phyloP scores from a whole-genome alignment of 2,329 filamentous ascomycete species.

The Raffaelea deltoideospora region DNA sequence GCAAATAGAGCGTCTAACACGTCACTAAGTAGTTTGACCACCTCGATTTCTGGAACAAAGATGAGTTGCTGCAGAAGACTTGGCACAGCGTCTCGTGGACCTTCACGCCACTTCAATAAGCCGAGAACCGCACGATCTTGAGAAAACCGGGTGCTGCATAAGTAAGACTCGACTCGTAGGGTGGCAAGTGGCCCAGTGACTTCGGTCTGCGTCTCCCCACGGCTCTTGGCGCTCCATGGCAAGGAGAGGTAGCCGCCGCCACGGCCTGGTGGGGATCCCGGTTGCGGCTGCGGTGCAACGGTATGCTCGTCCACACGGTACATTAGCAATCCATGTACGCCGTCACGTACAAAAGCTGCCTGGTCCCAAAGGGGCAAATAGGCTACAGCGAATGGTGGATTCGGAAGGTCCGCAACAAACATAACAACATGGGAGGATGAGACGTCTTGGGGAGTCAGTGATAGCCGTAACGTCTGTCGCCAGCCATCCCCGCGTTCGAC shows the following conservation, averaged over 20 bases:
- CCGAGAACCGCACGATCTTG: slow-evolving; percentile 79
- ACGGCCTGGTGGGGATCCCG: slow-evolving; percentile 33
- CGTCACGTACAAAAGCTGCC: slow-evolving; percentile 78
- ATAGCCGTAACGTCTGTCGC: slow-evolving; percentile 76
- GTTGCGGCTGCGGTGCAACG: slow-evolving; percentile 44
- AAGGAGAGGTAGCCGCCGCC: slow-evolving; percentile 72
- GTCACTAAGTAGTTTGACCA: slow-evolving; percentile 82
- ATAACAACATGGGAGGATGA: slow-evolving; percentile 73
- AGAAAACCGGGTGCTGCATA: slow-evolving; percentile 90
- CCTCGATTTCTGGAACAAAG: slow-evolving; percentile 93
- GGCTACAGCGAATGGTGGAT: slow-evolving; percentile 77
- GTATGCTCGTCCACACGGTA: slow-evolving; percentile 91
- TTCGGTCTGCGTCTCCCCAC: slow-evolving; percentile 54
- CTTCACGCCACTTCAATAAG: slow-evolving; percentile 73
- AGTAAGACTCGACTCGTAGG: slow-evolving; percentile 66
- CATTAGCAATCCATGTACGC: slow-evolving; percentile 62
- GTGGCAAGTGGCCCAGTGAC: slow-evolving; percentile 67
- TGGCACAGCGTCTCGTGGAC: slow-evolving; percentile 54
- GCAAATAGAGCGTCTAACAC: slow-evolving; percentile 87
- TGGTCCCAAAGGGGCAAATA: slow-evolving; percentile 92
- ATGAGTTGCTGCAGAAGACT: slow-evolving; percentile 66
- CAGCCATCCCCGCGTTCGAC: slow-evolving; percentile 67
- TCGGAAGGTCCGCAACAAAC: slow-evolving; percentile 74
- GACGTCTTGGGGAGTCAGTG: slow-evolving; percentile 66
- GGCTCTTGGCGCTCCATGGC: slow-evolving; percentile 59